Evolutionary conservation across 768 basidiomycete genomes (phyloP), one percentile per base, ranked within the genome.

Genomic region (Serpula lacrymans): DNA sequence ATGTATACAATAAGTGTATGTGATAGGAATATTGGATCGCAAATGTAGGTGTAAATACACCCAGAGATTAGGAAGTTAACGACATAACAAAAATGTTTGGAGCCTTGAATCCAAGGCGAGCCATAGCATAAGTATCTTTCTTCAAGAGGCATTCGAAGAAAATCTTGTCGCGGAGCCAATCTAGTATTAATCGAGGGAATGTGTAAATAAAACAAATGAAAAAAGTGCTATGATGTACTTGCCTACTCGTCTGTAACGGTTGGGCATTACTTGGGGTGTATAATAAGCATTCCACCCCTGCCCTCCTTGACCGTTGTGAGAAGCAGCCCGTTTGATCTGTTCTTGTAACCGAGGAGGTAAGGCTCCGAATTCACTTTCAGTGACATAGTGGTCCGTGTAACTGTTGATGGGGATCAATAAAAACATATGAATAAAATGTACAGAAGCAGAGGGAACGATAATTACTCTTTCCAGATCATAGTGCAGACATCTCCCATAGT

Each of bases 41-140:
- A 34, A 46, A 48, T 35, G 39, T 46, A 30, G 31, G 26, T 37
- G 17, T 20, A 16, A 35, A 24, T 32, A 28, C 20, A 33, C 17
- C 11, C 14, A 34, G 21, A 7, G 35, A 39, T 65, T 58, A 81
- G n/a, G 69, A 60, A 9, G 69, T 67, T 28, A 86, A 47, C 40
- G 73, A 71, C 82, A 90, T 78, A 27, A 88, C 69, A 55, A 87
- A 87, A 27, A 89, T 75, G 54, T 91, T 90, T 5, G 87, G 78
- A 3, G 88, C 88, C 40, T 70, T 74, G 63, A 78, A 91, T 2
- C 88, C 88, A 21, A 91, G 75, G 5, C 86, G 74, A 7, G 67
- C 56, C 20, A 62, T 49, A 2, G 72, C 67, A 49, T 89, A 90
- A 6, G 50, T 53, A 48, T 88, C 84, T 47, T 82, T 75, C 54